phyloP scores from a whole-genome alignment of 179 eudicot genomes.

The Carnegiea gigantea region DNA sequence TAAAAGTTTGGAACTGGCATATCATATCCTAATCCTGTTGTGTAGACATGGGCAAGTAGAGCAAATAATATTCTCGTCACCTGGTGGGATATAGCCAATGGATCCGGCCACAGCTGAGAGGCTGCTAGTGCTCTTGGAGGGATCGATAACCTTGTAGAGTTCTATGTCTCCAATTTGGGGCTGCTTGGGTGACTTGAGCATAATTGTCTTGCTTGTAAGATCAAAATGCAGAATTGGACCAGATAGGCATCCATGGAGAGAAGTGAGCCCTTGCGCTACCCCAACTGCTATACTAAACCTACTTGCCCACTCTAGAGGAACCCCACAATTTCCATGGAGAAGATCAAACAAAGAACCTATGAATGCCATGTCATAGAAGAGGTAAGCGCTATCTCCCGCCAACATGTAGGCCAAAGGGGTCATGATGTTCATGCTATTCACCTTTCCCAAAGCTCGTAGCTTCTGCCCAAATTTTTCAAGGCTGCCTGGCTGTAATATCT shows the following conservation, averaged over 20 bases:
- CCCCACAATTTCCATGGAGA: conserved; percentile 49
- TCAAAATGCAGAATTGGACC: conserved; percentile 74
- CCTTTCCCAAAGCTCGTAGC: conserved; percentile 56
- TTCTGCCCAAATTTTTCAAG: conserved; percentile 59
- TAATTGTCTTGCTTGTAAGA: conserved; percentile 62
- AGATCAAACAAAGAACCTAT: conserved; percentile 67
- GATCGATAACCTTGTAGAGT: conserved; percentile 82
- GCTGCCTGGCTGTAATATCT: conserved; percentile 51
- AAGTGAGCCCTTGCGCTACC: conserved; percentile 75
- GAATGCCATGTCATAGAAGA: conserved; percentile 63
- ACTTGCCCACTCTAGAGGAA: conserved; percentile 68
- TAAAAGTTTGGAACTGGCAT: background rate
- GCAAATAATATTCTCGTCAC: conserved; percentile 28
- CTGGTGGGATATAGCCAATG: conserved; percentile 93
- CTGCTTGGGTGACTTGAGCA: conserved; percentile 71
- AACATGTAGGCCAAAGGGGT: conserved; percentile 77
- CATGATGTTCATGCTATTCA: conserved; percentile 80
- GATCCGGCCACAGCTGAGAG: conserved; percentile 84
- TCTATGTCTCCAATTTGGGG: conserved; percentile 87
- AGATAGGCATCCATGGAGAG: conserved; percentile 65
- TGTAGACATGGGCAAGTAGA: background rate
- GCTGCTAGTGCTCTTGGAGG: conserved; percentile 69
- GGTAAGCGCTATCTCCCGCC: conserved; percentile 60
- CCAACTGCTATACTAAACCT: conserved; percentile 83
- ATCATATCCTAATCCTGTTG: background rate